A percentile compares a stretch with the other conserved stretches of the same genome.
Evolutionary conservation across 2,329 filamentous ascomycete genomes (phyloP).

Genomic region (Aspergillus fumigatus): DNA sequence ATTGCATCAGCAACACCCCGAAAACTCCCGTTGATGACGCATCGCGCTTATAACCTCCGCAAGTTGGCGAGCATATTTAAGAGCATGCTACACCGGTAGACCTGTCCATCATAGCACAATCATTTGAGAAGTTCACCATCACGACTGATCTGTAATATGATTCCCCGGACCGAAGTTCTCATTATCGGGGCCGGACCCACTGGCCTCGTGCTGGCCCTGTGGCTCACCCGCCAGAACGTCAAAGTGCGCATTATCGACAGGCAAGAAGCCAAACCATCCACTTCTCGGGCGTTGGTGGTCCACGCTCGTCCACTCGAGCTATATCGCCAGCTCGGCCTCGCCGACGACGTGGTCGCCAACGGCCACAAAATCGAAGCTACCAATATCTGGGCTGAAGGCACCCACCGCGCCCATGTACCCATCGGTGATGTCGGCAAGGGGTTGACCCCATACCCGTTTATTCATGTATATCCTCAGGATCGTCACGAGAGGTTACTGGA

Average conservation of each 20-base stretch:
- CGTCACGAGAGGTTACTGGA: constrained; percentile 27
- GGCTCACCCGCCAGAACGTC: constrained; percentile 45
- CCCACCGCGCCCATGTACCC: constrained; percentile 18
- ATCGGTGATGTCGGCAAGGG: constrained; percentile 20
- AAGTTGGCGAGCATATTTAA: not conserved
- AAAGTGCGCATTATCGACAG: constrained; percentile 48
- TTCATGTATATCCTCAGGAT: constrained; percentile 26
- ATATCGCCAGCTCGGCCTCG: constrained; percentile 43
- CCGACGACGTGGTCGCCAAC: constrained; percentile 31
- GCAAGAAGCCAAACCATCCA: constrained; percentile 30
- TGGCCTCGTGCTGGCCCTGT: constrained; percentile 42
- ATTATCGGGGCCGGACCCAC: constrained; percentile 46
- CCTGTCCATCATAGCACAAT: not conserved
- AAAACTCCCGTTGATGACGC: too few relatives aligned
- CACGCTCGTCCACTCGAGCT: constrained; percentile 50
- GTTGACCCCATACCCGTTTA: constrained; percentile 28
- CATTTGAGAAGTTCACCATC: not conserved
- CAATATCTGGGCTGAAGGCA: constrained; percentile 31
- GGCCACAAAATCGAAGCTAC: constrained; percentile 38
- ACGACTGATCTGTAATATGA: not conserved
- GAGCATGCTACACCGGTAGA: not conserved
- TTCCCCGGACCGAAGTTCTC: constrained; percentile 28
- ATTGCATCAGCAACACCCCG: too few relatives aligned
- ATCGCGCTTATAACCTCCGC: too few relatives aligned
- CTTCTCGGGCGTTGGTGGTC: constrained; percentile 41